Evolutionary conservation across 129 eudicot species (phyloP).

Genomic region (Pulicaria dysenterica): DNA sequence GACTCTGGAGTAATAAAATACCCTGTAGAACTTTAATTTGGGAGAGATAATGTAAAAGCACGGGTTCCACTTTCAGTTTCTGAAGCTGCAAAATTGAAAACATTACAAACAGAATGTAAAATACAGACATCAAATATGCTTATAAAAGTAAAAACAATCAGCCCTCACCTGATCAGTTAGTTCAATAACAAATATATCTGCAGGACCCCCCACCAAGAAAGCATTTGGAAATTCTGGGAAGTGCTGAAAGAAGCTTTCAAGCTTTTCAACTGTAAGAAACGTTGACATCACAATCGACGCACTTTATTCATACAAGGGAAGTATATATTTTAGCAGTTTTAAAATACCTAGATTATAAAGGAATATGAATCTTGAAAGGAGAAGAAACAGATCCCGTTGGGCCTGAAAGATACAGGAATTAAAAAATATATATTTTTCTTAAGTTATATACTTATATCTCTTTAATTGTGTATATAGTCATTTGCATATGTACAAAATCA

Average conservation of each 20-base stretch:
- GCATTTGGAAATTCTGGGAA: constrained; percentile 80
- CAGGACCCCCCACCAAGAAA: constrained; percentile 78
- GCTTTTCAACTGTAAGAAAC: constrained; percentile 58
- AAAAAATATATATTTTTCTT: not conserved
- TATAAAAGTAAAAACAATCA: too few relatives aligned
- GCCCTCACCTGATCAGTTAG: constrained; percentile 73
- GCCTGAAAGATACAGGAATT: constrained; percentile 45
- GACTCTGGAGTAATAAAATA: not conserved
- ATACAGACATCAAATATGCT: not conserved
- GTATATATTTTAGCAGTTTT: not conserved
- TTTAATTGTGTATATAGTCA: not conserved
- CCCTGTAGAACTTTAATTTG: constrained; percentile 74
- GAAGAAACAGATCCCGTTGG: constrained; percentile 89
- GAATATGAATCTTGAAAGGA: constrained; percentile 76
- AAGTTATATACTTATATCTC: not conserved
- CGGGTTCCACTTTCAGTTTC: constrained; percentile 93
- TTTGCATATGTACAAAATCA: constrained; percentile 8
- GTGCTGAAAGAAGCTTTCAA: constrained; percentile 61
- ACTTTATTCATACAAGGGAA: too few relatives aligned
- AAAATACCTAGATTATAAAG: constrained; percentile 67
- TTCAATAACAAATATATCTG: constrained; percentile 78
- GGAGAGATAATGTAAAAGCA: constrained; percentile 81
- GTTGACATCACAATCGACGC: not conserved
- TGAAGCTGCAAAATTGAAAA: constrained; percentile 59
- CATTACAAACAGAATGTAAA: not conserved